Evolutionary conservation across 345 rosid genomes (phyloP), one percentile per base, ranked within the genome.

Genomic region (Gossypium ekmanianum): DNA sequence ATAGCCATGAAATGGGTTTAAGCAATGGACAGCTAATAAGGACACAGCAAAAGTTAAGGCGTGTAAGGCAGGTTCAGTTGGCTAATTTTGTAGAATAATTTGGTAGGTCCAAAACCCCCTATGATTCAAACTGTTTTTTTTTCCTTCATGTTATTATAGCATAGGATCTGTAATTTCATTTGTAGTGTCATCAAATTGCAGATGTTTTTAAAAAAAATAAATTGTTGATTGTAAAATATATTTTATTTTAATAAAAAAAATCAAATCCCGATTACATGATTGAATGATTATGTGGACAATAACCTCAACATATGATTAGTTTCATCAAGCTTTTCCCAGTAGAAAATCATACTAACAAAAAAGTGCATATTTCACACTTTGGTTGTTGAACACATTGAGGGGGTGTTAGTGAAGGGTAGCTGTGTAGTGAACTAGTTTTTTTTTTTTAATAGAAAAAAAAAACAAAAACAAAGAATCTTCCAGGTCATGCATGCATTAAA

Each of bases 11-110:
- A 61, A 61, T n/a, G 16, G 75, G 41, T 34, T 20, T 11, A 54
- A 22, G 54, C 24, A 7, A 22, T 3, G 61, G 66, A 83, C 82
- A 55, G 57, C 77, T 68, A 68, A 77, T 77, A 78, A 72, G 34
- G 79, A 79, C 82, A 77, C 50, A 26, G 0, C 2, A 9, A 43
- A 68, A 51, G 63, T 57, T 48, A 50, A 69, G 66, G 74, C 62
- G 45, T 44, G 59, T 61, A 64, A 52, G 61, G 59, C 68, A 70
- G 62, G 55, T 68, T 71, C 63, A 34, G 34, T 22, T 11, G 45
- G 27, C 61, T 59, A 10, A 14, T 56, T 47, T 69, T 44, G 47
- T 66, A 61, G 63, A 73, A 58, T 69, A 63, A 75, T 34, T 63
- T 70, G 59, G 50, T 68, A 55, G 61, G 81, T 55, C 34, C 16